Evolutionary conservation across 768 basidiomycete genomes (phyloP), one percentile per base, ranked within the genome.

Genomic region (Grammothele lineata): DNA sequence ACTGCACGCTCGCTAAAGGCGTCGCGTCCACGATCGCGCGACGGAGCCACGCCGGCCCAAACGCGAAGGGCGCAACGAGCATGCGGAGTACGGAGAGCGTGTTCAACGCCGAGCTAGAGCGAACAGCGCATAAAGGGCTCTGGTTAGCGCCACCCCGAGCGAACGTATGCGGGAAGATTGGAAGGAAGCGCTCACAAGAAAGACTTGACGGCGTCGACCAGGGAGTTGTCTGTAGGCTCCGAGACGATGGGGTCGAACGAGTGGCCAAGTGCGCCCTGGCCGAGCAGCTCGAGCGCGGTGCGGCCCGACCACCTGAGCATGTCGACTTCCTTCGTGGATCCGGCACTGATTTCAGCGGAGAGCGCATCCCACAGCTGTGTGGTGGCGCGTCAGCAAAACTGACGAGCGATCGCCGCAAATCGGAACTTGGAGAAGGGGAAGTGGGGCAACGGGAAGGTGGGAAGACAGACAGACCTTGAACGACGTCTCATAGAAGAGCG

Each of bases 221-320:
- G 37, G 12, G 27, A 7, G n/a, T 39, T 18, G 19, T 48, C 50
- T 7, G 15, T 22, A 14, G 12, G 66, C 0, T 67, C 65, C 38
- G 66, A 65, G 12, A 48, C 53, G 5, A 77, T 60, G 4, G 57
- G 44, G 30, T 70, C 67, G 45, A 70, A 69, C 2, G 68, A 66
- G 39, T 60, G 62, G 0, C 70, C 70, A 11, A 78, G 64, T 3
- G 75, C 73, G 15, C 68, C 69, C 59, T 71, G 75, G 2, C 72
- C 74, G 35, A 78, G 67, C 25, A 77, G 49, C 42, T 62, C 61
- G 9, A 62, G 56, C n/a, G 61, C 59, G 3, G 55, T 53, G 15
- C 61, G 57, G 0, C 45, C 49, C 55, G 59, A 54, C 61, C 61
- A 62, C 23, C 45, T 35, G 19, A 57, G 48, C n/a, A 62, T 45